phyloP scores from a whole-genome alignment of 2,329 filamentous ascomycete species.

The Cordyceps cicadae region DNA sequence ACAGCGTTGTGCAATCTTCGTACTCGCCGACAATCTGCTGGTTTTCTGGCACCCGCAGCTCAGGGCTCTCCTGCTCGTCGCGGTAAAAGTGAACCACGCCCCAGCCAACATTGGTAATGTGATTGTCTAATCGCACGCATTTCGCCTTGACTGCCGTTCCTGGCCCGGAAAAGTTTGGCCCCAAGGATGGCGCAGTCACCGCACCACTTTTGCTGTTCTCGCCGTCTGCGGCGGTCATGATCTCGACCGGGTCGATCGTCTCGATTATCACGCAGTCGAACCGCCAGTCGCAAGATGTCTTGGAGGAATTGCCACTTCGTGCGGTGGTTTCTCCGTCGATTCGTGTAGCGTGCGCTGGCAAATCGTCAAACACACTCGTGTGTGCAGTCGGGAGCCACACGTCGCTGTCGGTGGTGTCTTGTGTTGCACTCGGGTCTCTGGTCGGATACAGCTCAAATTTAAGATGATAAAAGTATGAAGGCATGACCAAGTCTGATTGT shows the following conservation, averaged over 20 bases:
- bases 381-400: slow-evolving; percentile 44
- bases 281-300: slow-evolving; percentile 58
- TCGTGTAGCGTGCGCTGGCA: slow-evolving; percentile 41
- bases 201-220: slow-evolving; percentile 30
- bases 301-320: neutral
- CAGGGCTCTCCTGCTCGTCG: slow-evolving; percentile 66
- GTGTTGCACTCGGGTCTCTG: slow-evolving; percentile 25
- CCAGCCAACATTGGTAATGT: slow-evolving; percentile 75
- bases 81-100: slow-evolving; percentile 91
- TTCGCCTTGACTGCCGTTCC: slow-evolving; percentile 76
- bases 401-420: slow-evolving; percentile 14
- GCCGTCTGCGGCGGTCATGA: slow-evolving; percentile 23
- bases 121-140: slow-evolving; percentile 62
- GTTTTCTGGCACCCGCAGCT: slow-evolving; percentile 30
- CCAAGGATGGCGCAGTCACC: slow-evolving; percentile 44
- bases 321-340: neutral
- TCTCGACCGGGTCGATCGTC: slow-evolving; percentile 60
- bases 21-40: slow-evolving; percentile 20
- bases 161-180: slow-evolving; percentile 46
- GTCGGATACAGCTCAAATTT: slow-evolving; percentile 56
- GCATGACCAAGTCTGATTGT: slow-evolving; percentile 34
- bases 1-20: slow-evolving; percentile 77
- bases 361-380: slow-evolving; percentile 46
- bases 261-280: slow-evolving; percentile 72
- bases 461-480: slow-evolving; percentile 57